Evolutionary conservation across 2,329 filamentous ascomycete species (phyloP), one percentile per base, ranked within the genome.

Genomic region (Aspergillus puulaauensis): DNA sequence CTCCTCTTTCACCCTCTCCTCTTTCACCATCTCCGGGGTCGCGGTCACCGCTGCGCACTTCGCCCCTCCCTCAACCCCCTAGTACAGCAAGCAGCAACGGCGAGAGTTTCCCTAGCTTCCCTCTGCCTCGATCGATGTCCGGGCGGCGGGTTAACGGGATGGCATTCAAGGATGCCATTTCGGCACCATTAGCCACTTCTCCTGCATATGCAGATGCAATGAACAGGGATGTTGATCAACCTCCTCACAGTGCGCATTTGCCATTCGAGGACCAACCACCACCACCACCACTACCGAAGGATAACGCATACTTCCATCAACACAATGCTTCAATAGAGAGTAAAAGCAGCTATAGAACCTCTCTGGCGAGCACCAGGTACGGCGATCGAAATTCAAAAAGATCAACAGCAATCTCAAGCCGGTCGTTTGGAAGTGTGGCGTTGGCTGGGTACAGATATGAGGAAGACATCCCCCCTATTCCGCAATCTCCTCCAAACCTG

Each of bases 1-100:
- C 89, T n/a, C 88, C 88, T 7, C 78, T 81, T 54, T 86, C 84
- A 14, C 81, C 83, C 23, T 77, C 75, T 57, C 79, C 80, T 21
- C 21, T 21, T 54, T 86, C 84, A 14, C 81, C 83, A 24, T 77
- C 75, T 57, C 79, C 80, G 70, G 65, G 79, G 69, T 58, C 75
- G 69, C 67, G 75, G 75, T 70, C 78, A 69, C 72, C 76, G 14
- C 73, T 72, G 59, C 72, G 66, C 46, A 75, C 75, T 2, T 65
- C 73, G n/a, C 76, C 78, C 7, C 55, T 75, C 23, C 71, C 73
- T 35, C 71, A 75, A 4, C 79, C 81, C 11, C 74, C 82, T 1
- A 78, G 81, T 52, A 14, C 51, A 27, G 61, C 79, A 12, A 74
- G 27, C 27, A 31, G 74, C 7, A 78, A 76, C 57, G 71, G 83